phyloP scores from a whole-genome alignment of 768 basidiomycete species.

The Mrakia hoshinonis region DNA sequence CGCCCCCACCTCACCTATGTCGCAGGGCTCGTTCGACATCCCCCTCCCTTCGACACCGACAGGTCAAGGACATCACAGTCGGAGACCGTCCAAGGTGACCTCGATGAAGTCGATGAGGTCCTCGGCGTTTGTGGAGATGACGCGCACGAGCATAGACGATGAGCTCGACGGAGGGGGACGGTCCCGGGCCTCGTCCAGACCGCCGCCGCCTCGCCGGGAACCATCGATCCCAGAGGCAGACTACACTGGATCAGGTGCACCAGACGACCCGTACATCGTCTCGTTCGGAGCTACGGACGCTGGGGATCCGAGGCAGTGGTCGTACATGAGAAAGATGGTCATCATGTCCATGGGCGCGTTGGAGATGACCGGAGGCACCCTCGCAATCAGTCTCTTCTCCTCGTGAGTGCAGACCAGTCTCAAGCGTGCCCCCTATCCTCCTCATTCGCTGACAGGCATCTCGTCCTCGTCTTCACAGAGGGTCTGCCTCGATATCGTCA shows the following conservation, averaged over 20 bases:
- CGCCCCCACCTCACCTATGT: too few relatives aligned
- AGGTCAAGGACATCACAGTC: too few relatives aligned
- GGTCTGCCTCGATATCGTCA: background rate
- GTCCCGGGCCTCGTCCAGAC: background rate
- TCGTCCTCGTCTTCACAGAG: background rate
- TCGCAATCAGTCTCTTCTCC: slow-evolving; percentile 21
- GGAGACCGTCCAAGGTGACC: background rate
- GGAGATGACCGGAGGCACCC: slow-evolving; percentile 20
- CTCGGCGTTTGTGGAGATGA: background rate
- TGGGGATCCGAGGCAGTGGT: slow-evolving; percentile 15
- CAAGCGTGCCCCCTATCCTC: background rate
- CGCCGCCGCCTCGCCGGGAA: background rate
- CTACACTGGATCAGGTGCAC: background rate
- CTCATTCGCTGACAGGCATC: background rate
- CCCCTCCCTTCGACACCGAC: too few relatives aligned
- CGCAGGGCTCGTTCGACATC: too few relatives aligned
- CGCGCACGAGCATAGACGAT: background rate
- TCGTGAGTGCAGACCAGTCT: background rate
- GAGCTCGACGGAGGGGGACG: background rate
- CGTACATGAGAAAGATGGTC: background rate
- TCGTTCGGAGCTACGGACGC: slow-evolving; percentile 6
- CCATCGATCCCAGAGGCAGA: background rate
- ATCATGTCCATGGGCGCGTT: slow-evolving; percentile 8
- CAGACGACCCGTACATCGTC: slow-evolving; percentile 18
- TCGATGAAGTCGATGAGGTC: background rate